phyloP scores from a whole-genome alignment of 306 rosid genomes.

The Macrotyloma uniflorum region DNA sequence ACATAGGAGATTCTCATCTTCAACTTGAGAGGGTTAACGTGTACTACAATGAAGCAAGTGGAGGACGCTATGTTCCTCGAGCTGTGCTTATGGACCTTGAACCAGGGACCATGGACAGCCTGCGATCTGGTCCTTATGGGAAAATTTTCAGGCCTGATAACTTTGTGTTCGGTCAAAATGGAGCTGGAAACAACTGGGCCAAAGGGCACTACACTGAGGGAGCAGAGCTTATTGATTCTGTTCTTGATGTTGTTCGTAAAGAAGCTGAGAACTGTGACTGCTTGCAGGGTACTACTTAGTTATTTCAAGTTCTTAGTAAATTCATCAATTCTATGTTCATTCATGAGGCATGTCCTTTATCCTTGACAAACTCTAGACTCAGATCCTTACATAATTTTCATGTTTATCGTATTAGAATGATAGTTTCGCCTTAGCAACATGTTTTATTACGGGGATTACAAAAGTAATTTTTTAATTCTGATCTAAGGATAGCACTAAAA shows the following conservation, averaged over 20 bases:
- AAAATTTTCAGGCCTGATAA: constrained; percentile 84
- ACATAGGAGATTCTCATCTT: constrained; percentile 63
- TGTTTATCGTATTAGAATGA: background rate
- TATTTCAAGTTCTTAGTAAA: background rate
- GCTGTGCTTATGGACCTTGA: constrained; percentile 91
- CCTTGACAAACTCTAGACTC: background rate
- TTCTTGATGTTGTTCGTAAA: constrained; percentile 91
- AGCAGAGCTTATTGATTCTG: constrained; percentile 86
- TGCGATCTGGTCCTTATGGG: constrained; percentile 77
- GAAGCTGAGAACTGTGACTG: constrained; percentile 94
- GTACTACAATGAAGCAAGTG: constrained; percentile 86
- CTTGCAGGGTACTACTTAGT: constrained; percentile 69
- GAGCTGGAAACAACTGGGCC: constrained; percentile 96
- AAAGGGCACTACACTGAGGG: constrained; percentile 94
- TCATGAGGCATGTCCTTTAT: background rate
- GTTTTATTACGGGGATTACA: background rate
- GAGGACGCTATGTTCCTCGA: constrained; percentile 83
- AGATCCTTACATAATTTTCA: background rate
- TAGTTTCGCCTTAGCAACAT: background rate
- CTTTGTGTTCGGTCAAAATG: constrained; percentile 87
- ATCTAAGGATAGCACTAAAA: background rate
- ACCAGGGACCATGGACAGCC: constrained; percentile 94
- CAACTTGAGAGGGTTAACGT: constrained; percentile 90
- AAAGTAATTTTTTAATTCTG: background rate
- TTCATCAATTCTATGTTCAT: background rate